Base-by-base conservation (phyloP, 495 filamentous ascomycete species). In the Penicillium roqueforti region DNA sequence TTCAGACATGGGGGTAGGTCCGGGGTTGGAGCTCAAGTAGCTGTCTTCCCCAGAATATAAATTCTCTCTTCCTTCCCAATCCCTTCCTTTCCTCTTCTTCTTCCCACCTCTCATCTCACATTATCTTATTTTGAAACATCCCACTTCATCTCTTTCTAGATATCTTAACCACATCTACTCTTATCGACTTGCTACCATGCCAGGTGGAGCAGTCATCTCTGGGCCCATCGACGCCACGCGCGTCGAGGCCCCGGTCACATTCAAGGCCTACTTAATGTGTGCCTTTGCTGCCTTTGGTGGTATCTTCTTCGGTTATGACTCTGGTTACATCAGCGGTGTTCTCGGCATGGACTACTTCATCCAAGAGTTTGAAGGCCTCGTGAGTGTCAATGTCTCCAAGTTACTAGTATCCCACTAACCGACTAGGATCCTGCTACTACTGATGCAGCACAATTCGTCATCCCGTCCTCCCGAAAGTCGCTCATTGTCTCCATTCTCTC, bases 401-500 rank as follows among this genome's bases (percentile, higher is more conserved):
- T 31, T 13, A 16, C 32, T 18, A 7, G 18, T 34, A 55, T 55
- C 26, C 23, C 44, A 40, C n/a, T 26, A 28, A 19, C 6, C 20
- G 8, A 39, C 29, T 51, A 74, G 55, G 57, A 69, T 19, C 54
- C 60, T 26, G 48, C 47, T 6, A 67, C 60, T n/a, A n/a, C n/a
- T n/a, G n/a, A n/a, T n/a, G n/a, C n/a, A n/a, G n/a, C n/a, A n/a
- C n/a, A n/a, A n/a, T n/a, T n/a, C 56, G 72, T 74, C 19, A 58
- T 84, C 22, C 68, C 75, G 4, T 69, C 77, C 10, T 76, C 65
- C 42, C 68, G 71, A 38, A 79, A 81, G 58, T 84, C 83, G 6
- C 76, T 89, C 28, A 87, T 87, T 60, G 83, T 83, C 57, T 87
- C 86, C 25, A 87, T 90, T 59, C 79, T 89, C 19, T 89, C 87